Percentiles rank a stretch among this genome's conserved stretches.
These are phyloP conservation scores for Toxicodendron radicans DNA, from an alignment of 345 rosid species.

Conservation along the genomic window DNA sequence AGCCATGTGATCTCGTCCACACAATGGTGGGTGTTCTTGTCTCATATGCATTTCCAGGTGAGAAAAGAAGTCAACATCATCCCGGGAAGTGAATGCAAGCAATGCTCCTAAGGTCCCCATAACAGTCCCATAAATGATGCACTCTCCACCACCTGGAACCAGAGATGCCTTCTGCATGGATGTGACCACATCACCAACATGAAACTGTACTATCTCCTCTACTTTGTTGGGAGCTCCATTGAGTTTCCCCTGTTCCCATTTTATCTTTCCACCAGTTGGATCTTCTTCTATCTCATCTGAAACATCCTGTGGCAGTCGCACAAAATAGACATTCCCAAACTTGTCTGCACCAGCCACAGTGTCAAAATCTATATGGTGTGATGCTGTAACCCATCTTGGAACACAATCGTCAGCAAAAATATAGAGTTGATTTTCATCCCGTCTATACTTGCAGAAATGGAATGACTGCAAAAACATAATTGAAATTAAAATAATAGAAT, in stretches of 20 bases:
- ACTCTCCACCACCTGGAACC: conserved; percentile 92
- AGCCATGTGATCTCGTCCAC: conserved; percentile 88
- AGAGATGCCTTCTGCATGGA: conserved; percentile 88
- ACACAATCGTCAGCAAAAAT: conserved; percentile 94
- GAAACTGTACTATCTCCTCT: conserved; percentile 95
- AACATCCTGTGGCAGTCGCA: conserved; percentile 83
- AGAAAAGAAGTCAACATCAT: conserved; percentile 95
- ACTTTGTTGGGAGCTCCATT: conserved; percentile 97
- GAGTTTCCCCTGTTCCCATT: conserved; percentile 98
- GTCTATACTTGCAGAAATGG: conserved; percentile 97
- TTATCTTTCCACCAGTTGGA: conserved; percentile 96
- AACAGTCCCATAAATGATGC: conserved; percentile 85
- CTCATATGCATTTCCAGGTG: conserved; percentile 99
- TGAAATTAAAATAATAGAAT: neutral
- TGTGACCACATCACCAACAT: conserved; percentile 81
- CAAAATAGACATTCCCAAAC: conserved; percentile 91
- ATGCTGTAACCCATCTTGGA: conserved; percentile 96
- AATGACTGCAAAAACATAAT: conserved; percentile 64
- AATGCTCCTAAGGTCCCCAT: conserved; percentile 95
- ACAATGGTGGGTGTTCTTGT: conserved; percentile 96
- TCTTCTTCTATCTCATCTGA: conserved; percentile 98
- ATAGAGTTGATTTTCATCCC: conserved; percentile 95
- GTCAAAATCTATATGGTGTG: conserved; percentile 89
- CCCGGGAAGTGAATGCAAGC: conserved; percentile 90
- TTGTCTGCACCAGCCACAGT: conserved; percentile 97